phyloP scores from a whole-genome alignment of 345 rosid genomes.

The Eucalyptus curtisii region DNA sequence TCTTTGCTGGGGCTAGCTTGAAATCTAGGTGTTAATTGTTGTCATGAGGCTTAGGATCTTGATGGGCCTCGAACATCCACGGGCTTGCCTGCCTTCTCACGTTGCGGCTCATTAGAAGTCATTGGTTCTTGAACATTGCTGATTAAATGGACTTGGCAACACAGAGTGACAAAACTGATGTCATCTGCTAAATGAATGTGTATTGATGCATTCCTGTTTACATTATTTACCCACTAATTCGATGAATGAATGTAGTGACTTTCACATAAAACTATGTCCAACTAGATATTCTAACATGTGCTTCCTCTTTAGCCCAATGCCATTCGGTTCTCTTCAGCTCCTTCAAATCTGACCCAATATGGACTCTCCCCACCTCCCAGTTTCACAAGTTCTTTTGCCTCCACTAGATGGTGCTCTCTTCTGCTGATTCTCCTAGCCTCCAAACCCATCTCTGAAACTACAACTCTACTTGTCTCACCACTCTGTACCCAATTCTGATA shows the following conservation, averaged over 20 bases:
- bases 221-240: background rate
- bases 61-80: background rate
- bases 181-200: background rate
- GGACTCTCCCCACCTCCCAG: constrained; percentile 8
- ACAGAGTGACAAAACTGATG: background rate
- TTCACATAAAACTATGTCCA: constrained; percentile 2
- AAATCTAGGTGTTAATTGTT: background rate
- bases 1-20: background rate
- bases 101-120: background rate
- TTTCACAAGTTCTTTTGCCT: constrained; percentile 14
- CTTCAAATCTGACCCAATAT: constrained; percentile 6
- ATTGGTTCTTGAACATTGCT: background rate
- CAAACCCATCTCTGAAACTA: constrained; percentile 2
- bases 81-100: background rate
- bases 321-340: constrained; percentile 7
- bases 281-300: constrained; percentile 15
- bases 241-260: background rate
- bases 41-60: background rate
- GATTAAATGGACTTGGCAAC: background rate
- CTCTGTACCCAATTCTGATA: background rate
- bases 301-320: constrained; percentile 15
- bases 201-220: background rate
- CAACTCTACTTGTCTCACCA: background rate
- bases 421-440: constrained; percentile 4
- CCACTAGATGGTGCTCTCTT: background rate